Evolutionary conservation across 164 flowering plant genomes (phyloP).

Genomic region (Pachysandra terminalis): DNA sequence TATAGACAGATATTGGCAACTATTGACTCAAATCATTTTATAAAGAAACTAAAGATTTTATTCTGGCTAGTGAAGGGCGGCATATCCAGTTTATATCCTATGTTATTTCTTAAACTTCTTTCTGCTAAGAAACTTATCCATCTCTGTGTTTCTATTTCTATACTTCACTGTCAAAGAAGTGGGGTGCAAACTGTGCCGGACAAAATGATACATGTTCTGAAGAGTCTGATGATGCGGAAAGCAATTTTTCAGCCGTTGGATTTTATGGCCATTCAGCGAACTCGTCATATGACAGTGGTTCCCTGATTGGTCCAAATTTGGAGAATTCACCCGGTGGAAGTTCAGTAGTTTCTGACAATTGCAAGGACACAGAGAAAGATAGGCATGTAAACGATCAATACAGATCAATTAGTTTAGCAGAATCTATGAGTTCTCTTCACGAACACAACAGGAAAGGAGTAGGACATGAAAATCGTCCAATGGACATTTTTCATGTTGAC

Average conservation of each 20-base stretch:
- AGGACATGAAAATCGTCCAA: conserved; percentile 3
- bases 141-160: conserved; percentile 1
- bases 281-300: conserved; percentile 12
- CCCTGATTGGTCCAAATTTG: conserved; percentile 5
- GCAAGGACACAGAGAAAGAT: conserved; percentile 9
- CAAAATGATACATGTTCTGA: conserved; percentile 29
- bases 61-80: neutral
- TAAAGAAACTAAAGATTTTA: neutral
- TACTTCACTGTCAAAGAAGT: conserved; percentile 22
- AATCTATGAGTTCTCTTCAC: conserved; percentile 2
- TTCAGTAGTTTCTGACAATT: conserved; percentile 12
- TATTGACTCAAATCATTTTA: neutral
- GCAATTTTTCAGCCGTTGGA: conserved; percentile 22
- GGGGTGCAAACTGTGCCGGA: conserved; percentile 12
- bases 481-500: neutral
- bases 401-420: neutral
- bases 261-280: conserved; percentile 16
- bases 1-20: conserved; percentile 14
- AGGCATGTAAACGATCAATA: neutral
- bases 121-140: neutral
- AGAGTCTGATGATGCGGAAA: conserved; percentile 43
- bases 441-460: neutral
- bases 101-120: neutral
- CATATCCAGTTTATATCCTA: neutral
- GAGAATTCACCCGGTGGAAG: conserved; percentile 25